These are phyloP conservation scores for Sechiopsis laciniata DNA, from an alignment of 306 rosid genomes.

Conservation along the genomic window DNA sequence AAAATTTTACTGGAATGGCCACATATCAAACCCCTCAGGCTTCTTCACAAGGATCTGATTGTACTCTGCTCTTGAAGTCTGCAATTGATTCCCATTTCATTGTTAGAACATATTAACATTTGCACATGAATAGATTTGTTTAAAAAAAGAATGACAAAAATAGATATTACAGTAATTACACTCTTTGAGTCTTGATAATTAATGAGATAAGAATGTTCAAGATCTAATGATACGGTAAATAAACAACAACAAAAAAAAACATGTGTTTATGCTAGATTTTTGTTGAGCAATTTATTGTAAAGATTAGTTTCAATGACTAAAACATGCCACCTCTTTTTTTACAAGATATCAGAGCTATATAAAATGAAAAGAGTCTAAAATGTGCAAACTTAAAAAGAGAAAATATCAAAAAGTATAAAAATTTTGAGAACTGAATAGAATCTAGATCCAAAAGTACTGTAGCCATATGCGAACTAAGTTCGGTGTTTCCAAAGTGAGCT, in stretches of 20 bases:
- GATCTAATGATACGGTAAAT: background rate
- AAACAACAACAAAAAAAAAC: background rate
- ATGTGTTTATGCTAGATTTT: background rate
- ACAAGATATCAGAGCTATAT: background rate
- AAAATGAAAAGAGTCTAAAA: background rate
- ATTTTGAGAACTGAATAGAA: background rate
- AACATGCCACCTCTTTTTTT: background rate
- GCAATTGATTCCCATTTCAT: constrained; percentile 30
- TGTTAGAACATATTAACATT: background rate
- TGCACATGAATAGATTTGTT: background rate
- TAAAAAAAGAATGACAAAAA: background rate
- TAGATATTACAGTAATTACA: background rate
- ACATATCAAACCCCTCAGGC: constrained; percentile 51
- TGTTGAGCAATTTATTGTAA: background rate
- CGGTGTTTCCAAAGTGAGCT: no score
- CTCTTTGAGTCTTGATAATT: background rate
- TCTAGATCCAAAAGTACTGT: no score
- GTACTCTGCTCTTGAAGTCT: constrained; percentile 92
- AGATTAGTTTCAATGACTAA: background rate
- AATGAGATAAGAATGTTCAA: background rate
- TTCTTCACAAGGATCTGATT: constrained; percentile 77
- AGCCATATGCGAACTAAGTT: no score
- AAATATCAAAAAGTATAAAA: background rate
- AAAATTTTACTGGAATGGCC: constrained; percentile 44
- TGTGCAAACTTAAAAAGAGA: background rate